Evolutionary conservation across 2,329 filamentous ascomycete species (phyloP).

Genomic region (Cytospora leucostoma): DNA sequence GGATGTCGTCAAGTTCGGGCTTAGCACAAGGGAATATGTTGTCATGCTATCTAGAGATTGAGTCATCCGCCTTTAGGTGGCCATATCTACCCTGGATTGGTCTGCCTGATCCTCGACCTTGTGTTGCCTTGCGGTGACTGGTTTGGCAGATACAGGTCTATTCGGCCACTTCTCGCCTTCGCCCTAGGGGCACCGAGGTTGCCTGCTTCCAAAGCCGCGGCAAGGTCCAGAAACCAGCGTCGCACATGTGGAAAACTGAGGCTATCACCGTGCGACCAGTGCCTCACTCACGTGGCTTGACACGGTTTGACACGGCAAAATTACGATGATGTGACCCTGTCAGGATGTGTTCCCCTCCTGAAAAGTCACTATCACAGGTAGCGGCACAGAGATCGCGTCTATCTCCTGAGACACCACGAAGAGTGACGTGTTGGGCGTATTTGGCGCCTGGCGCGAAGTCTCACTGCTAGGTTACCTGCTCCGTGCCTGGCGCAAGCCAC

Average conservation of each 20-base stretch:
- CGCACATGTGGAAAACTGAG: background rate
- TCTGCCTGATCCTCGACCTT: background rate
- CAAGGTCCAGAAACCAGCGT: background rate
- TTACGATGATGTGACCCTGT: background rate
- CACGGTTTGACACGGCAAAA: background rate
- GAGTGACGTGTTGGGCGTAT: background rate
- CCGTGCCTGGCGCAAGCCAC: constrained; percentile 4
- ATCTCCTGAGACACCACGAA: constrained; percentile 5
- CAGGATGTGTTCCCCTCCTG: background rate
- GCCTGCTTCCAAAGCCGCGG: background rate
- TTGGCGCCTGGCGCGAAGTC: constrained; percentile 2
- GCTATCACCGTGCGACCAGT: background rate
- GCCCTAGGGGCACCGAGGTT: background rate
- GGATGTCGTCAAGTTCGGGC: constrained; percentile 85
- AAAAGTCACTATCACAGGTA: background rate
- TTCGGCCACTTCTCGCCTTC: background rate
- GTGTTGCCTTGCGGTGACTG: background rate
- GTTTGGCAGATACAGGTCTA: background rate
- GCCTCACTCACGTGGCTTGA: constrained; percentile 2
- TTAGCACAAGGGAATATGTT: constrained; percentile 92
- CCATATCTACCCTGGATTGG: background rate
- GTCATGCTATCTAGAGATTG: constrained; percentile 70
- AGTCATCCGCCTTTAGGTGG: constrained; percentile 16
- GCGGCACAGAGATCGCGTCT: background rate
- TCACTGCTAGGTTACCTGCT: background rate